Percentiles rank a stretch among this genome's conserved stretches.
Conservation (phyloP, 192 early-diverging fungal species). For the Rhizoclosmatium globosum region DNA sequence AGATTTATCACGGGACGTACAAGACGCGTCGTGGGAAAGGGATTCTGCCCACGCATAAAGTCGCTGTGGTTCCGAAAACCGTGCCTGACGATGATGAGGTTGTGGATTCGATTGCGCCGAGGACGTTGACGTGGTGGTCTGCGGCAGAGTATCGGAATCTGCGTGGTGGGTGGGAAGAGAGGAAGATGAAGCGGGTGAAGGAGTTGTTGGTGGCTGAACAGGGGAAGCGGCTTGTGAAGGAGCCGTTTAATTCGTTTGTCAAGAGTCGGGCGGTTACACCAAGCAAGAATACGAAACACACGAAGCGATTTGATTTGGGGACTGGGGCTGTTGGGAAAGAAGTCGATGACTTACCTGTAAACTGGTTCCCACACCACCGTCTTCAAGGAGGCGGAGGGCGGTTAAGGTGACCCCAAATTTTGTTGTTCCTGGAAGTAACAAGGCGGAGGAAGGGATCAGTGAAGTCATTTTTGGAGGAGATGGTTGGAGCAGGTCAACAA, state of each 20-base stretch:
- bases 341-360: neutral
- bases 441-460: neutral
- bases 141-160: constrained; percentile 21
- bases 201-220: neutral
- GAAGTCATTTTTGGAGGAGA: neutral
- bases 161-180: neutral
- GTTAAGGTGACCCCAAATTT: neutral
- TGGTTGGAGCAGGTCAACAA: neutral
- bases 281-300: constrained; percentile 25
- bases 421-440: neutral
- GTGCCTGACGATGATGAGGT: constrained; percentile 4
- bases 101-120: neutral
- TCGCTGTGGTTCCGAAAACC: constrained; percentile 32
- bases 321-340: neutral
- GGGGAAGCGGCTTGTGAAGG: constrained; percentile 1
- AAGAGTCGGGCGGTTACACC: constrained; percentile 1
- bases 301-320: neutral
- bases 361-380: constrained; percentile 23
- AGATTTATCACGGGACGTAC: neutral
- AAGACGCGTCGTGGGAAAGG: constrained; percentile 23
- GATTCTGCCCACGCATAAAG: constrained; percentile 26
- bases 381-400: neutral
- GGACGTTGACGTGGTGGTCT: constrained; percentile 23
- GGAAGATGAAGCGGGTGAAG: constrained; percentile 10
- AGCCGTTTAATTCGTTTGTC: constrained; percentile 25